Evolutionary conservation across 345 rosid species (phyloP).

Genomic region (Geranium rotundifolium): DNA sequence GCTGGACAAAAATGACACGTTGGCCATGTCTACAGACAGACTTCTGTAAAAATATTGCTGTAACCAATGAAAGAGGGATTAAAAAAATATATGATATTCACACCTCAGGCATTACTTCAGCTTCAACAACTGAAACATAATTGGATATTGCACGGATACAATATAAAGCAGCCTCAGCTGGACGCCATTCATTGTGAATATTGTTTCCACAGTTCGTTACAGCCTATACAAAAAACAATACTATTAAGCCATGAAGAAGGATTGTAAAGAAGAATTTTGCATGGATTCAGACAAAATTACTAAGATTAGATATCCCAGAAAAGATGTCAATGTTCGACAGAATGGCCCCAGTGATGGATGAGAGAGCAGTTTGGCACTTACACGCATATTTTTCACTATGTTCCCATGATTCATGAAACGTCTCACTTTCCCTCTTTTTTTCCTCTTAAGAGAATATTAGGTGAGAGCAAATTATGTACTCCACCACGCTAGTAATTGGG

Average conservation of each 20-base stretch:
- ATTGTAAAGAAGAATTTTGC: not conserved
- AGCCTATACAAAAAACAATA: constrained; percentile 37
- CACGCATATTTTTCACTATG: too few species aligned
- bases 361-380: not conserved
- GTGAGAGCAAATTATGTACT: too few species aligned
- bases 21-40: not conserved
- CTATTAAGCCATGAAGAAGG: constrained; percentile 2
- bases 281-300: not conserved
- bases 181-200: constrained; percentile 60
- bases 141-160: constrained; percentile 84
- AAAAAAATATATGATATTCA: constrained; percentile 11
- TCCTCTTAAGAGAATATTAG: too few species aligned
- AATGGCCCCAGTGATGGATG: not conserved
- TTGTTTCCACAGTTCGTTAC: constrained; percentile 58
- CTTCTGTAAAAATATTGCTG: not conserved
- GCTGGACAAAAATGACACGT: not conserved
- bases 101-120: constrained; percentile 93
- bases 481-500: too few species aligned
- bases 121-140: constrained; percentile 70
- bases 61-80: not conserved
- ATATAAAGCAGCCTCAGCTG: constrained; percentile 93
- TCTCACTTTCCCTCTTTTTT: too few species aligned
- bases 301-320: not conserved
- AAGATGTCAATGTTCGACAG: not conserved
- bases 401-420: too few species aligned